phyloP scores from a whole-genome alignment of 2,329 filamentous ascomycete genomes.

The Scedosporium aurantiacum region DNA sequence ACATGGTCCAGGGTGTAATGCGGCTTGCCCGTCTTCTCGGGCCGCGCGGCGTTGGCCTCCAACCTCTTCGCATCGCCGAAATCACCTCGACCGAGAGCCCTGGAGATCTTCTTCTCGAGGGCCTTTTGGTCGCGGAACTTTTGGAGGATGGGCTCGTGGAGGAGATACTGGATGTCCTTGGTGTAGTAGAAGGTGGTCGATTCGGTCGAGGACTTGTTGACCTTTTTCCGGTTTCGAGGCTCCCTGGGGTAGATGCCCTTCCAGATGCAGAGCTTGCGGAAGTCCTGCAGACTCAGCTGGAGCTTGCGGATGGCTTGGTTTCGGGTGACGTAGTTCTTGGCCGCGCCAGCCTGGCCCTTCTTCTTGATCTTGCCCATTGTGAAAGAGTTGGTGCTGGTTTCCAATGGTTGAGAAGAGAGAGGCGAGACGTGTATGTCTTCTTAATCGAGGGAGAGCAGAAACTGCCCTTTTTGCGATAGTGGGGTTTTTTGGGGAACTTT shows the following conservation, averaged over 20 bases:
- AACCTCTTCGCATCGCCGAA: constrained; percentile 77
- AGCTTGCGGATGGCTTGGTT: constrained; percentile 96
- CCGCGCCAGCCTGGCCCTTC: constrained; percentile 83
- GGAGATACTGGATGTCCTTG: constrained; percentile 96
- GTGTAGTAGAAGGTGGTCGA: constrained; percentile 87
- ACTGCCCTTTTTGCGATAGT: constrained; percentile 1
- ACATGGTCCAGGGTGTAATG: constrained; percentile 91
- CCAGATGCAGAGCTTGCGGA: constrained; percentile 97
- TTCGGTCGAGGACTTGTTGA: constrained; percentile 76
- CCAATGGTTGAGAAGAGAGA: background rate
- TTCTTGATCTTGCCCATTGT: constrained; percentile 73
- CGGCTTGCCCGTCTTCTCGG: constrained; percentile 85
- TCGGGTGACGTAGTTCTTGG: constrained; percentile 96
- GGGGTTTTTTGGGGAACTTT: constrained; percentile 12
- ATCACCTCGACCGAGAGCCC: constrained; percentile 84
- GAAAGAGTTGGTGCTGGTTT: constrained; percentile 4
- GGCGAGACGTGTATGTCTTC: background rate
- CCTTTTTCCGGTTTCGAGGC: constrained; percentile 94
- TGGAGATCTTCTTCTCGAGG: constrained; percentile 93
- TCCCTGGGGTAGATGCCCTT: constrained; percentile 98
- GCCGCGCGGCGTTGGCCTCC: constrained; percentile 73
- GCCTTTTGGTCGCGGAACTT: constrained; percentile 97
- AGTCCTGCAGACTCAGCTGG: constrained; percentile 93
- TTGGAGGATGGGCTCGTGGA: constrained; percentile 85
- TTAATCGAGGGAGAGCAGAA: background rate